phyloP scores from a whole-genome alignment of 1,139 yeast species.

The Petasospora fabianii region DNA sequence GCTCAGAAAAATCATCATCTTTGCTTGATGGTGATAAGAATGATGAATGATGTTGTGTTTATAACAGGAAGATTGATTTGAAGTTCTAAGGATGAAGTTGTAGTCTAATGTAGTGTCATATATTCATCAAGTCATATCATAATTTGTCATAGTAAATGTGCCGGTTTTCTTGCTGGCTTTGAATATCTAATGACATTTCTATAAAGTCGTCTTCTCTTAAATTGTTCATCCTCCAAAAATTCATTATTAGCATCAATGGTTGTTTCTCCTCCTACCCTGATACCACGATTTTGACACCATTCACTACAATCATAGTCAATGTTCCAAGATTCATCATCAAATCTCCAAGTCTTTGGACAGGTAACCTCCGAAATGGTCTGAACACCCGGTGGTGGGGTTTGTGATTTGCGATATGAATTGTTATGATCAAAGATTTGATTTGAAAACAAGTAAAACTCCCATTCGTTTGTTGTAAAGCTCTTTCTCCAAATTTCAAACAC shows the following conservation, averaged over 20 bases:
- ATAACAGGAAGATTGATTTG: too few relatives aligned
- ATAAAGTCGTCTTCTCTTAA: constrained; percentile 52
- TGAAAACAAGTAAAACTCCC: constrained; percentile 54
- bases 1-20: constrained; percentile 44
- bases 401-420: constrained; percentile 50
- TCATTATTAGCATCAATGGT: constrained; percentile 39
- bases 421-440: constrained; percentile 47
- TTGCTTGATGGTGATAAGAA: constrained; percentile 23
- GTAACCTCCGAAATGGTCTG: constrained; percentile 49
- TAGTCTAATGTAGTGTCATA: not conserved
- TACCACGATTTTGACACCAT: constrained; percentile 53
- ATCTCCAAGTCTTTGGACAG: constrained; percentile 77
- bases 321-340: constrained; percentile 66
- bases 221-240: constrained; percentile 51
- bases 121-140: not conserved
- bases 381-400: constrained; percentile 66
- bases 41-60: not conserved
- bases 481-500: constrained; percentile 71
- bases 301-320: constrained; percentile 49
- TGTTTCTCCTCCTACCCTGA: constrained; percentile 48
- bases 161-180: constrained; percentile 37
- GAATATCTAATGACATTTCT: constrained; percentile 50
- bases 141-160: constrained; percentile 17
- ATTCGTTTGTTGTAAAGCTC: constrained; percentile 56
- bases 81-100: too few relatives aligned